A percentile compares a stretch with the other conserved stretches of the same genome.
Evolutionary conservation across 768 basidiomycete genomes (phyloP).

Genomic region (Kwoniella sp.): DNA sequence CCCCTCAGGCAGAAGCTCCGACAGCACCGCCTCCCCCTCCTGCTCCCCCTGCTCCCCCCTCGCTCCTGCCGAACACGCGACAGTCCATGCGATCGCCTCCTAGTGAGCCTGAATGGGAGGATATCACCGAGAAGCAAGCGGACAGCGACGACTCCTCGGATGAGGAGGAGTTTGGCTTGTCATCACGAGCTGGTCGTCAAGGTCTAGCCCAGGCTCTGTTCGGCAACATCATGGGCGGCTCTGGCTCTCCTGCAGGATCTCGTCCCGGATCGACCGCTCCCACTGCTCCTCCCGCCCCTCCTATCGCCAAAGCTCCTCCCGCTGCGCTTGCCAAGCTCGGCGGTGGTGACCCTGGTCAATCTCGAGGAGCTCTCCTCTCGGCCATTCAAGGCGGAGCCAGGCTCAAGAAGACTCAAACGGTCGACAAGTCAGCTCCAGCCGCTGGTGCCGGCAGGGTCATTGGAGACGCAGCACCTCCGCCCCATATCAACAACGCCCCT

Average conservation of each 20-base stretch:
- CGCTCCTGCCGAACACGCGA: conserved; percentile 54
- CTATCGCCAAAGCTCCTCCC: conserved; percentile 49
- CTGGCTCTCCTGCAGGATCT: conserved; percentile 36
- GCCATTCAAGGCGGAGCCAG: conserved; percentile 73
- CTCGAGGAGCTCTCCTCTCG: conserved; percentile 61
- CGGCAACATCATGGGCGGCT: conserved; percentile 56
- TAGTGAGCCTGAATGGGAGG: conserved; percentile 76
- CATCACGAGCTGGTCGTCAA: conserved; percentile 61
- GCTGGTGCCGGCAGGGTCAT: conserved; percentile 62
- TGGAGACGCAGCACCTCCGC: conserved; percentile 64
- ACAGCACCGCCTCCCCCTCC: conserved; percentile 35
- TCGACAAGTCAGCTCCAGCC: conserved; percentile 69
- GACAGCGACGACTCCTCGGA: conserved; percentile 60
- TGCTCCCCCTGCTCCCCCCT: conserved; percentile 50
- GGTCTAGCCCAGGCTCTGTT: conserved; percentile 77
- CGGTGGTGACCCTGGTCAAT: conserved; percentile 45
- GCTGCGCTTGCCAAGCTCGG: conserved; percentile 54
- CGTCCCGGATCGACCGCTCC: conserved; percentile 40
- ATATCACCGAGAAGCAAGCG: conserved; percentile 64
- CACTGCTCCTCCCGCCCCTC: conserved; percentile 43
- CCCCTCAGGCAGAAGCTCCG: conserved; percentile 46
- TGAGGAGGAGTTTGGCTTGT: conserved; percentile 68
- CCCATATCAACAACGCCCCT: conserved; percentile 60
- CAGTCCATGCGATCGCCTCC: conserved; percentile 48
- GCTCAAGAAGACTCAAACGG: conserved; percentile 70